phyloP scores from a whole-genome alignment of 106 monocot species.

The Allium sativum region DNA sequence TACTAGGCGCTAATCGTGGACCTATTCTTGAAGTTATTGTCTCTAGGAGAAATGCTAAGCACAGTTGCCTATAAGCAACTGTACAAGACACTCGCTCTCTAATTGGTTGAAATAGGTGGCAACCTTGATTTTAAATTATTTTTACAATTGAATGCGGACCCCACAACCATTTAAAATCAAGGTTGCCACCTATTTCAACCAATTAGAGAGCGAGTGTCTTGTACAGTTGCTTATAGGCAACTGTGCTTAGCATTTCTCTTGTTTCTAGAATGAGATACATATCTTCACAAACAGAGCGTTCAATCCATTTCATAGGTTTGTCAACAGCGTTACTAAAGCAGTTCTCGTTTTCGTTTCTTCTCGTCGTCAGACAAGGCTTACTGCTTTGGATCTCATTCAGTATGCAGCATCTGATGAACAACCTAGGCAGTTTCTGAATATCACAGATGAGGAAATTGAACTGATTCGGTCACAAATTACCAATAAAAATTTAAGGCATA shows the following conservation, averaged over 20 bases:
- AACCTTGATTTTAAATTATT: too few relatives aligned
- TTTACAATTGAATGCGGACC: too few relatives aligned
- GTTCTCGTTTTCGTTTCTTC: conserved; percentile 98
- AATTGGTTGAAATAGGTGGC: too few relatives aligned
- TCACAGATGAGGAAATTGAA: conserved; percentile 54
- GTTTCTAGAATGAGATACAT: conserved; percentile 98
- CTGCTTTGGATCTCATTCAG: conserved; percentile 97
- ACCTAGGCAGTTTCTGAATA: conserved; percentile 81
- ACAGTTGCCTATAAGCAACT: too few relatives aligned
- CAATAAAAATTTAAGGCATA: conserved; percentile 85
- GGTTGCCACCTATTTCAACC: too few relatives aligned
- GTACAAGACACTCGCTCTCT: too few relatives aligned
- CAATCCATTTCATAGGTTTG: conserved; percentile 82
- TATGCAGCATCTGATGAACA: conserved; percentile 86
- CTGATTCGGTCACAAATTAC: conserved; percentile 86
- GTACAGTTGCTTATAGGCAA: too few relatives aligned
- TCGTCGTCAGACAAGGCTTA: conserved; percentile 87
- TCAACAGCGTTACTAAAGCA: conserved; percentile 90
- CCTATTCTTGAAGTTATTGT: conserved; percentile 99
- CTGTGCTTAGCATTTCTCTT: too few relatives aligned
- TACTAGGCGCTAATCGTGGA: conserved; percentile 88
- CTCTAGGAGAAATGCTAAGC: too few relatives aligned
- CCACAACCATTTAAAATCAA: too few relatives aligned
- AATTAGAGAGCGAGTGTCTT: too few relatives aligned
- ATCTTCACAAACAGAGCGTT: conserved; percentile 77